Evolutionary conservation across 768 basidiomycete genomes (phyloP).

Genomic region (Clathrus columnatus): DNA sequence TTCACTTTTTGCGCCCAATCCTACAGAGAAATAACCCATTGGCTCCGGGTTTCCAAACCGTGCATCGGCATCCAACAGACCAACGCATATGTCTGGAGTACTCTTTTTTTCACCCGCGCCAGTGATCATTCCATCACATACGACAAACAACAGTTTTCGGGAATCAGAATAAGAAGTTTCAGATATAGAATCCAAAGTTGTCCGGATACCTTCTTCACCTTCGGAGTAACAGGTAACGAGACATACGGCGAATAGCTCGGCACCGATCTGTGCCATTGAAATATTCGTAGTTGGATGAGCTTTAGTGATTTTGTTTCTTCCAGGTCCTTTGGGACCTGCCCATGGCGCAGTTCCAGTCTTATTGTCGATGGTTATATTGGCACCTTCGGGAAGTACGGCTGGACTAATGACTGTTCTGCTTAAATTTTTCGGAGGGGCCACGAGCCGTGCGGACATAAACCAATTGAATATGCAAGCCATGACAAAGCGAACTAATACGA

Average conservation of each 20-base stretch:
- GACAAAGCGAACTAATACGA: conserved; percentile 84
- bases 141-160: conserved; percentile 86
- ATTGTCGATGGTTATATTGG: conserved; percentile 90
- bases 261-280: conserved; percentile 83
- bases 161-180: conserved; percentile 84
- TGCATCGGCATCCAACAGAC: conserved; percentile 84
- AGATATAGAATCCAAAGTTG: conserved; percentile 91
- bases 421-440: conserved; percentile 69
- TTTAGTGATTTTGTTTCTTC: conserved; percentile 44
- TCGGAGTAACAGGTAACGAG: conserved; percentile 98
- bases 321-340: conserved; percentile 44
- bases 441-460: conserved; percentile 81
- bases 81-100: conserved; percentile 95
- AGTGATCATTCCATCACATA: conserved; percentile 98
- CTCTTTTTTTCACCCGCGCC: conserved; percentile 92
- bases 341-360: conserved; percentile 89
- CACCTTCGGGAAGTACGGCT: conserved; percentile 93
- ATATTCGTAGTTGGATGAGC: conserved; percentile 45
- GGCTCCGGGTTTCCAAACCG: conserved; percentile 93
- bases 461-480: conserved; percentile 98
- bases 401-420: conserved; percentile 84
- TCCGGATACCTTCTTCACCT: conserved; percentile 84
- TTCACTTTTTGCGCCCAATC: conserved; percentile 78
- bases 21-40: conserved; percentile 90
- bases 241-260: conserved; percentile 91